Evolutionary conservation across 225 moss, liverwort and hornwort species (phyloP).

Genomic region (Rhytidiadelphus loreus): DNA sequence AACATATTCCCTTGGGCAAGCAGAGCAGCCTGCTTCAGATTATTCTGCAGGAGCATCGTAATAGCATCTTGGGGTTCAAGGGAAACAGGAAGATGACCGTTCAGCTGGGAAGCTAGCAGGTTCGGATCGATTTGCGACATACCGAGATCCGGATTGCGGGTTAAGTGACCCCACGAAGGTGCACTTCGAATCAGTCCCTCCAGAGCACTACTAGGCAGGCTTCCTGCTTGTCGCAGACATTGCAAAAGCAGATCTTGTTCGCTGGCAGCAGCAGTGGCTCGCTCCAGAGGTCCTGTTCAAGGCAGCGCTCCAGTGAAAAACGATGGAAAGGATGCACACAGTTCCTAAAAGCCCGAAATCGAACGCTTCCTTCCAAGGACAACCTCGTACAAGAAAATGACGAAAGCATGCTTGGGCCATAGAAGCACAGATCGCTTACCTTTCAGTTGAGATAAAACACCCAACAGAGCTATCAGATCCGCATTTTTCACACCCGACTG

Average conservation of each 20-base stretch:
- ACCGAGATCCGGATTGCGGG: slow-evolving; percentile 3
- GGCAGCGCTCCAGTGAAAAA: background rate
- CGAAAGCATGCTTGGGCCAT: too few species aligned
- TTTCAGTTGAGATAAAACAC: slow-evolving; percentile 69
- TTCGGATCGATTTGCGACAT: background rate
- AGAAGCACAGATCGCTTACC: background rate
- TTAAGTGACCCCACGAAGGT: slow-evolving; percentile 32
- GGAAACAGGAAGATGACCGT: background rate
- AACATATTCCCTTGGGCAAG: slow-evolving; percentile 15
- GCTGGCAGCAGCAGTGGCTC: slow-evolving; percentile 45
- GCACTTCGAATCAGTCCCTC: slow-evolving; percentile 14
- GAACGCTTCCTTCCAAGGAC: background rate
- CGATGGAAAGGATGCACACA: background rate
- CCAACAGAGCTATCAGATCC: slow-evolving; percentile 57
- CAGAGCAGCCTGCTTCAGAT: slow-evolving; percentile 36
- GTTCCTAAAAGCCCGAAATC: background rate
- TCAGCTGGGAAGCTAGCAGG: slow-evolving; percentile 7
- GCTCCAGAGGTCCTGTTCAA: slow-evolving; percentile 43
- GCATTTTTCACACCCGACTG: slow-evolving; percentile 55
- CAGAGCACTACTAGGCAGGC: background rate
- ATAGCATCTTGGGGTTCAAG: slow-evolving; percentile 15
- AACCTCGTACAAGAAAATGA: background rate
- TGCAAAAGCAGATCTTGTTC: slow-evolving; percentile 65
- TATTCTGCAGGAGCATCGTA: slow-evolving; percentile 29
- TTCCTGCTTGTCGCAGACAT: slow-evolving; percentile 46